A percentile compares a stretch with the other conserved stretches of the same genome.
Conservation (phyloP, 768 basidiomycete genomes). For the Macrolepiota albuminosa region DNA sequence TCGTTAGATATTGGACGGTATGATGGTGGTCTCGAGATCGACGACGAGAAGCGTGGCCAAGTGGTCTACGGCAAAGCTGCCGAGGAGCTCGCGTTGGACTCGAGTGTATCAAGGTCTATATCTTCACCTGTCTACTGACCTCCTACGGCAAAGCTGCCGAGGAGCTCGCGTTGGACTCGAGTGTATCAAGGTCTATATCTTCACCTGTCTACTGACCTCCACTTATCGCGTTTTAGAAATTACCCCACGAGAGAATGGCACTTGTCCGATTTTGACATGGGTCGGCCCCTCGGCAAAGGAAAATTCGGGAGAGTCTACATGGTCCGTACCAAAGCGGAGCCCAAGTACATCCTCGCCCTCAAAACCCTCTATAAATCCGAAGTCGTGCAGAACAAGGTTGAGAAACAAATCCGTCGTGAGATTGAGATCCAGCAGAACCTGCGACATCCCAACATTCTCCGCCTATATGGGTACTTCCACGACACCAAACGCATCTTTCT, state of each 20-base stretch:
- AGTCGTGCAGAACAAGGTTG: slow-evolving; percentile 85
- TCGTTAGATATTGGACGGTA: slow-evolving; percentile 81
- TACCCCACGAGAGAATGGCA: slow-evolving; percentile 83
- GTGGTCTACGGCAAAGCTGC: slow-evolving; percentile 74
- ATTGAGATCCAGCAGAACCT: slow-evolving; percentile 98
- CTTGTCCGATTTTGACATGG: slow-evolving; percentile 86
- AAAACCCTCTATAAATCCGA: slow-evolving; percentile 98
- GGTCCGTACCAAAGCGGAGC: slow-evolving; percentile 86
- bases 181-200: slow-evolving; percentile 48
- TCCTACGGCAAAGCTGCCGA: slow-evolving; percentile 69
- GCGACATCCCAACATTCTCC: slow-evolving; percentile 90
- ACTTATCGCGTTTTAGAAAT: slow-evolving; percentile 31
- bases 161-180: slow-evolving; percentile 82
- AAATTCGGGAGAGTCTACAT: slow-evolving; percentile 99
- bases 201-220: neutral
- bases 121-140: neutral
- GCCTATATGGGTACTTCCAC: slow-evolving; percentile 97
- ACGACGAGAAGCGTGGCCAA: slow-evolving; percentile 78
- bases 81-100: slow-evolving; percentile 78
- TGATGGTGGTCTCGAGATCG: slow-evolving; percentile 94
- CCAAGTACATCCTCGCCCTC: slow-evolving; percentile 91
- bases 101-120: slow-evolving; percentile 59
- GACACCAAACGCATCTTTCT: slow-evolving; percentile 97
- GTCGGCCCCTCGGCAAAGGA: slow-evolving; percentile 95
- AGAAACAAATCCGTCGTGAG: slow-evolving; percentile 95